Evolutionary conservation across 2,329 filamentous ascomycete genomes (phyloP).

Genomic region (Trichoderma sp.): DNA sequence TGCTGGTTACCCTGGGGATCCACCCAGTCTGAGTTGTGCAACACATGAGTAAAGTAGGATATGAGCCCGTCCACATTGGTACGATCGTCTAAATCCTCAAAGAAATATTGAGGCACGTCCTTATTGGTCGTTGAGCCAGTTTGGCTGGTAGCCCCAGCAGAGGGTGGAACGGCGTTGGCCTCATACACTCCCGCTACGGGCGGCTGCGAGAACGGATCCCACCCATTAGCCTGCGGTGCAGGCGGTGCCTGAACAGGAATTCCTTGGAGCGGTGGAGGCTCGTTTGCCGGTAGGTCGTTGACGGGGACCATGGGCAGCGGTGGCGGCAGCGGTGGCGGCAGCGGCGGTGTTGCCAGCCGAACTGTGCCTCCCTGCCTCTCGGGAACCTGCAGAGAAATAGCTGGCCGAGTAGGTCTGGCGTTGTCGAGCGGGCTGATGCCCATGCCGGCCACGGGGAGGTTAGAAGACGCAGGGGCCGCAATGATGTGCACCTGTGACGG

Average conservation of each 20-base stretch:
- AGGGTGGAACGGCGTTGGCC: not conserved
- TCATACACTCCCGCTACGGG: conserved; percentile 24
- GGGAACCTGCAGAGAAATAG: conserved; percentile 42
- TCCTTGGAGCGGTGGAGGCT: not conserved
- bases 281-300: conserved; percentile 40
- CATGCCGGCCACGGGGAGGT: not conserved
- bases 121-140: not conserved
- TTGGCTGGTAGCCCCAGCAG: not conserved
- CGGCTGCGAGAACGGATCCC: conserved; percentile 27
- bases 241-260: not conserved
- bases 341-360: conserved; percentile 59
- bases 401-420: conserved; percentile 35
- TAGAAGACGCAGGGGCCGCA: not conserved
- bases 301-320: conserved; percentile 49
- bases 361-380: conserved; percentile 59
- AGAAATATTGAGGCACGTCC: conserved; percentile 33
- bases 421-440: conserved; percentile 16
- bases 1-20: conserved; percentile 46
- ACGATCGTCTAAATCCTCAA: conserved; percentile 42
- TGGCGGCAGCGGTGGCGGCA: conserved; percentile 33
- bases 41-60: conserved; percentile 50
- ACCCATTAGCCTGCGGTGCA: conserved; percentile 5
- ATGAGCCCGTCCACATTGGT: conserved; percentile 60
- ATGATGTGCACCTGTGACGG: not conserved
- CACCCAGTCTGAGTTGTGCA: conserved; percentile 52